phyloP scores from a whole-genome alignment of 164 flowering plant species.

The Dillenia turbinata region DNA sequence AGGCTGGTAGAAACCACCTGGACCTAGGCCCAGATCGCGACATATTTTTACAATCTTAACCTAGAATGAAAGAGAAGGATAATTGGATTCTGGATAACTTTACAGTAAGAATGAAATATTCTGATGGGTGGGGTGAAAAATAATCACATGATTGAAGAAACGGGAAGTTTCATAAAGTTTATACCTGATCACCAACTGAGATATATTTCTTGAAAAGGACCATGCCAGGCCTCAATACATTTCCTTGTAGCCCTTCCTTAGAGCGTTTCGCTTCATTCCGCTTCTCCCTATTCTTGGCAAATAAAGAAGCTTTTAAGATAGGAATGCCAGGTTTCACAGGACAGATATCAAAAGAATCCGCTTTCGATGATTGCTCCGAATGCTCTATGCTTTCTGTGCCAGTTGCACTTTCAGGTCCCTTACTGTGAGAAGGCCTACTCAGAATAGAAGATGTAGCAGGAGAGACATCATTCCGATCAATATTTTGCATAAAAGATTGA shows the following conservation, averaged over 20 bases:
- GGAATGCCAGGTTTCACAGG: not conserved
- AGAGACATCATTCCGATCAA: too few relatives aligned
- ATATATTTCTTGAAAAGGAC: conserved; percentile 50
- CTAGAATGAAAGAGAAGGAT: conserved; percentile 20
- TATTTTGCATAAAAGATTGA: too few relatives aligned
- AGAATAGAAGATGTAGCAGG: too few relatives aligned
- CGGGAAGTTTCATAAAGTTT: too few relatives aligned
- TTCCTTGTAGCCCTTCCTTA: conserved; percentile 13
- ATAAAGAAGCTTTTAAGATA: conserved; percentile 30
- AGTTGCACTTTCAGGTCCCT: not conserved
- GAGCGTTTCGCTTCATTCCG: conserved; percentile 34
- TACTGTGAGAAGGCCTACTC: too few relatives aligned
- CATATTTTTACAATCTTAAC: conserved; percentile 51
- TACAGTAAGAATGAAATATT: too few relatives aligned
- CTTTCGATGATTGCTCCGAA: too few relatives aligned
- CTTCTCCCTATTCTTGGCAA: conserved; percentile 38
- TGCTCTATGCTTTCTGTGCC: not conserved
- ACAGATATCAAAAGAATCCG: conserved; percentile 47
- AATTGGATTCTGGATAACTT: too few relatives aligned
- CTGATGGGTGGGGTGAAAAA: too few relatives aligned
- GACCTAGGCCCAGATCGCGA: conserved; percentile 51
- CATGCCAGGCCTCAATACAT: conserved; percentile 58
- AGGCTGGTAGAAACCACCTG: conserved; percentile 86
- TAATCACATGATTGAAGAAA: too few relatives aligned
- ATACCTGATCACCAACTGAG: conserved; percentile 52